Base-by-base conservation (phyloP, 495 filamentous ascomycete species). In the Talaromyces liani region DNA sequence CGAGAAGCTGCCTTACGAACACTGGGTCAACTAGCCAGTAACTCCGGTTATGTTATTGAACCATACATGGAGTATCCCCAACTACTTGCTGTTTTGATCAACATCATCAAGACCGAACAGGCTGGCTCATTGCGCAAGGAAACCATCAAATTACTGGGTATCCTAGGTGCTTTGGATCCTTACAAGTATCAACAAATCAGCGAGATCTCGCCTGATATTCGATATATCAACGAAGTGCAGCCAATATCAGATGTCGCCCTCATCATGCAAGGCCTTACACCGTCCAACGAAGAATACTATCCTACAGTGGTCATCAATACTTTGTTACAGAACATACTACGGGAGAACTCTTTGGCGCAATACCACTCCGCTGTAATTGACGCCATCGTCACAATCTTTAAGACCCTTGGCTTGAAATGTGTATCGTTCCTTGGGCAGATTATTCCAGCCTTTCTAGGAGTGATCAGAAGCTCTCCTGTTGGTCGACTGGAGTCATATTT, bases 341-440 rank as follows among this genome's bases (percentile, higher is more conserved):
- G 91, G 66, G 94, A 99, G 69, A 86, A 85, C 49, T 97, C 94
- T 2, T 76, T 98, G 54, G 82, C 86, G 6, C 88, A 93, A 66
- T 91, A 95, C 68, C 94, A 99, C 70, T 94, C 92, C 2, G 87
- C 88, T 8, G 94, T 98, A n/a, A 92, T 99, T 63, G 94, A 97
- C 72, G 93, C 95, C 1, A 93, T 99, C 65, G 97, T 99, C 85
- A 96, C 90, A 62, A 98, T 98, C 60, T 99, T 98, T 76, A 91
- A 93, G 67, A 97, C 95, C 6, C 78, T 98, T 59, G 94, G 94
- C 1, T 73, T 97, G 65, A 96, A 97, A 71, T 98, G 95, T 70
- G 92, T 99, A 33, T 88, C 91, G 2, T 98, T 97, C 72, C 83
- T 99, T 5, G 87, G 87, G 58, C 89, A 92, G 54, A 96, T 99